Conservation (phyloP, 345 rosid genomes). For the Zanthoxylum bungeanum region DNA sequence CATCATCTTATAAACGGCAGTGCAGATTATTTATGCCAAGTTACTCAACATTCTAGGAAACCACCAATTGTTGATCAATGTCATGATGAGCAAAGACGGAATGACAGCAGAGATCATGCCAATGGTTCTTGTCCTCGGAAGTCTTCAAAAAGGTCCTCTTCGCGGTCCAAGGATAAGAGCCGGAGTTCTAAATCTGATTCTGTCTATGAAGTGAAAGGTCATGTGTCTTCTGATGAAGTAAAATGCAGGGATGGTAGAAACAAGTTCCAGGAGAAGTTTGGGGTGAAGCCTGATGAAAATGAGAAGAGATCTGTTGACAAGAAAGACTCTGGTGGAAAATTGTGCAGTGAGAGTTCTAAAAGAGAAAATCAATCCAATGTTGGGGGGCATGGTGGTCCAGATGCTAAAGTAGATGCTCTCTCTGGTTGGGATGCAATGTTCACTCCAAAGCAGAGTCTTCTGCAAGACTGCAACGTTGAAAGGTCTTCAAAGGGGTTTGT, state of each 20-base stretch:
- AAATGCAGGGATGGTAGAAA: slow-evolving; percentile 40
- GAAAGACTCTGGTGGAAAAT: slow-evolving; percentile 39
- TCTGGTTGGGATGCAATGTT: slow-evolving; percentile 32
- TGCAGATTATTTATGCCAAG: slow-evolving; percentile 41
- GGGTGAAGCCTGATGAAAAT: slow-evolving; percentile 32
- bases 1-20: slow-evolving; percentile 30
- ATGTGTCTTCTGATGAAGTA: slow-evolving; percentile 31
- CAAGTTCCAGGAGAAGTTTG: slow-evolving; percentile 37
- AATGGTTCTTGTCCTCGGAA: slow-evolving; percentile 46
- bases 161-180: slow-evolving; percentile 61
- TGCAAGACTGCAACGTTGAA: slow-evolving; percentile 33
- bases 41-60: slow-evolving; percentile 26
- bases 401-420: slow-evolving; percentile 39
- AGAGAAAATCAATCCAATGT: slow-evolving; percentile 31
- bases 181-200: slow-evolving; percentile 48
- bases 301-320: slow-evolving; percentile 42
- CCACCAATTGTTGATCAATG: slow-evolving; percentile 26
- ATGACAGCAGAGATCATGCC: slow-evolving; percentile 38
- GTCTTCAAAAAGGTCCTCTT: slow-evolving; percentile 64
- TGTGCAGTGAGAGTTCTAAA: slow-evolving; percentile 37
- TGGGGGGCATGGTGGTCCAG: slow-evolving; percentile 33
- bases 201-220: slow-evolving; percentile 30
- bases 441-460: slow-evolving; percentile 39
- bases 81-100: slow-evolving; percentile 42
- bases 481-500: slow-evolving; percentile 24